These are phyloP conservation scores for Herpetomonas samuelpessoai DNA, from an alignment of 208 protist genomes.

Conservation along the genomic window DNA sequence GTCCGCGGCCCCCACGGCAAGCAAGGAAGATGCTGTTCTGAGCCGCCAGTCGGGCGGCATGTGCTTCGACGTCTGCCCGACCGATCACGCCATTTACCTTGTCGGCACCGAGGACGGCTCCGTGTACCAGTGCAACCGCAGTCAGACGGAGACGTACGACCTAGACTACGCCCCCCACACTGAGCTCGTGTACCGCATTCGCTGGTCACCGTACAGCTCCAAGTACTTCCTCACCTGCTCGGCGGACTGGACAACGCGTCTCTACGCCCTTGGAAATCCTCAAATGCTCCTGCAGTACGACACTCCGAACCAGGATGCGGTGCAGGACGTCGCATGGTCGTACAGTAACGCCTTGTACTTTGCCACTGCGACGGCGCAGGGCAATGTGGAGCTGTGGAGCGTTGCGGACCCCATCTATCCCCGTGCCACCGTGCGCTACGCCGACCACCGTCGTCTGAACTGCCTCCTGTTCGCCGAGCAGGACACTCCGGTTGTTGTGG, in stretches of 20 bases:
- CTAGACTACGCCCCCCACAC: conserved; percentile 91
- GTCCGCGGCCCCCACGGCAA: no score
- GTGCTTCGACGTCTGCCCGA: conserved; percentile 91
- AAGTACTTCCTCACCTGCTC: conserved; percentile 93
- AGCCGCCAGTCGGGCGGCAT: conserved; percentile 92
- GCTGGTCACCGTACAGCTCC: conserved; percentile 91
- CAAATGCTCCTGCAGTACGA: conserved; percentile 79
- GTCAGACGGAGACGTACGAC: conserved; percentile 95
- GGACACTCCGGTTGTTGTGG: conserved; percentile 80
- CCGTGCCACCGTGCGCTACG: conserved; percentile 47
- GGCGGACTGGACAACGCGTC: conserved; percentile 95
- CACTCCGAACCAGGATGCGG: conserved; percentile 76
- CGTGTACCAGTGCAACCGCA: conserved; percentile 96
- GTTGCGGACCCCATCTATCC: conserved; percentile 77
- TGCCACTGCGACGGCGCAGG: conserved; percentile 89
- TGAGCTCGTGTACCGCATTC: conserved; percentile 93
- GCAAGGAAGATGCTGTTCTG: conserved; percentile 84
- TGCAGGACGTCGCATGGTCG: conserved; percentile 95
- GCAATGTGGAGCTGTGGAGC: conserved; percentile 82
- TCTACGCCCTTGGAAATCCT: conserved; percentile 85
- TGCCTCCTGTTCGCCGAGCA: conserved; percentile 85
- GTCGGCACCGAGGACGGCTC: conserved; percentile 95
- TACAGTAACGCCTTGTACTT: conserved; percentile 89
- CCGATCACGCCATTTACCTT: conserved; percentile 90
- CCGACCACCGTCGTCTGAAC: conserved; percentile 73